phyloP scores from a whole-genome alignment of 1,139 yeast genomes.

The Geotrichum macrosporum region DNA sequence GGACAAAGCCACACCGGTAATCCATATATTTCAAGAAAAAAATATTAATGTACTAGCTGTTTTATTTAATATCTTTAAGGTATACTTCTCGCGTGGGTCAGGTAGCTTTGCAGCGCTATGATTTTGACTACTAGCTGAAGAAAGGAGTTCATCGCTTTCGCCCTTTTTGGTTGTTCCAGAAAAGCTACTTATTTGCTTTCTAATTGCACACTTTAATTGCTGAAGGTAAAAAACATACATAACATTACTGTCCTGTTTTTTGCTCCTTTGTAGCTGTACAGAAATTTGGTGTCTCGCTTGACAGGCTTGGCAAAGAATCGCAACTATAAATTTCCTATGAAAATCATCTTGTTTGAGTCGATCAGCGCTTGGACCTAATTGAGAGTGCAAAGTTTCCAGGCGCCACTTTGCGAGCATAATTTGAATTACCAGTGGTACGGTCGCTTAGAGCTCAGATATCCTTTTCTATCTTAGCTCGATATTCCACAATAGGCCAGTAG shows the following conservation, averaged over 20 bases:
- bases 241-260: conserved; percentile 25
- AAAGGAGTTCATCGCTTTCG: not conserved
- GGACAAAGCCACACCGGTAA: conserved; percentile 42
- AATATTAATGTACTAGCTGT: conserved; percentile 42
- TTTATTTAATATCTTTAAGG: conserved; percentile 45
- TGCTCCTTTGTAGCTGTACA: conserved; percentile 38
- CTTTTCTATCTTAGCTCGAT: conserved; percentile 69
- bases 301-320: conserved; percentile 40
- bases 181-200: conserved; percentile 30
- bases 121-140: conserved; percentile 14
- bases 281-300: conserved; percentile 45
- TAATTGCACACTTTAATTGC: conserved; percentile 31
- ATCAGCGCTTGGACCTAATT: conserved; percentile 36
- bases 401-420: conserved; percentile 5
- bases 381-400: conserved; percentile 22
- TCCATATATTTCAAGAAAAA: conserved; percentile 58
- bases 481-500: conserved; percentile 67
- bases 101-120: conserved; percentile 12
- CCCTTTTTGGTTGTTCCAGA: conserved; percentile 25
- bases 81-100: conserved; percentile 36
- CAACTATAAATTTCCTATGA: conserved; percentile 40
- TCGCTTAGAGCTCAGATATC: conserved; percentile 66
- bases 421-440: conserved; percentile 43
- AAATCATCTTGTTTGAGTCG: conserved; percentile 44
- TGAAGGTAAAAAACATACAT: conserved; percentile 33